Percentiles rank a stretch among this genome's conserved stretches.
These are phyloP conservation scores for Ophiostoma tasmaniense DNA, from an alignment of 2,329 filamentous ascomycete species.

Conservation along the genomic window DNA sequence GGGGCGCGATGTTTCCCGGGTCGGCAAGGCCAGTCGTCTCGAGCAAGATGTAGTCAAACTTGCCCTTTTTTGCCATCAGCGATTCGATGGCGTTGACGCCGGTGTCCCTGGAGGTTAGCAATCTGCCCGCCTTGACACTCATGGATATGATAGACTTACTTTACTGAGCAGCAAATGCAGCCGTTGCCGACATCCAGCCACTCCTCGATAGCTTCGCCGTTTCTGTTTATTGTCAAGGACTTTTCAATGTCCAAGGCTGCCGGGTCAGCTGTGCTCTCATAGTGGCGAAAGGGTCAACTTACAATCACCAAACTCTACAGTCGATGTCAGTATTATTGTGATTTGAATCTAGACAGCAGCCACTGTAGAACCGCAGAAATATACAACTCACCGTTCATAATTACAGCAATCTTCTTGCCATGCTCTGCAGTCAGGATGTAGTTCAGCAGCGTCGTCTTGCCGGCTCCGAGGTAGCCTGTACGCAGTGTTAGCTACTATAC, in stretches of 20 bases:
- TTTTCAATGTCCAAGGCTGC: conserved; percentile 93
- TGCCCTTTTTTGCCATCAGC: conserved; percentile 85
- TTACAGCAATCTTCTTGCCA: conserved; percentile 96
- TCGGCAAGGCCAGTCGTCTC: conserved; percentile 95
- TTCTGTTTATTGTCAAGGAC: conserved; percentile 81
- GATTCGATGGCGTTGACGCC: conserved; percentile 94
- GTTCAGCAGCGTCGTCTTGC: conserved; percentile 91
- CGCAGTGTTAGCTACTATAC: no score
- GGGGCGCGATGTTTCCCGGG: conserved; percentile 85
- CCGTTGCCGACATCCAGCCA: conserved; percentile 96
- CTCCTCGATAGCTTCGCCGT: conserved; percentile 74
- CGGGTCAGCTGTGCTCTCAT: neutral
- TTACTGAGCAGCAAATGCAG: conserved; percentile 96
- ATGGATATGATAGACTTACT: conserved; percentile 45
- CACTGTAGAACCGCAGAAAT: no score
- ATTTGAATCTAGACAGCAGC: neutral
- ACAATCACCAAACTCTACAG: conserved; percentile 59
- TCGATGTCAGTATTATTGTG: neutral
- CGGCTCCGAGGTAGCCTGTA: conserved; percentile 76
- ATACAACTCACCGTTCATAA: conserved; percentile 64
- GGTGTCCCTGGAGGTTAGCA: conserved; percentile 53
- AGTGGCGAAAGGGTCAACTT: conserved; percentile 5
- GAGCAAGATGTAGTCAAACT: conserved; percentile 94
- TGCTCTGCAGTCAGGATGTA: conserved; percentile 93
- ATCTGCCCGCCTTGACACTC: neutral